These are phyloP conservation scores for Paraurostyla sp. DNA, from an alignment of 73 alveolate genomes.

Conservation along the genomic window DNA sequence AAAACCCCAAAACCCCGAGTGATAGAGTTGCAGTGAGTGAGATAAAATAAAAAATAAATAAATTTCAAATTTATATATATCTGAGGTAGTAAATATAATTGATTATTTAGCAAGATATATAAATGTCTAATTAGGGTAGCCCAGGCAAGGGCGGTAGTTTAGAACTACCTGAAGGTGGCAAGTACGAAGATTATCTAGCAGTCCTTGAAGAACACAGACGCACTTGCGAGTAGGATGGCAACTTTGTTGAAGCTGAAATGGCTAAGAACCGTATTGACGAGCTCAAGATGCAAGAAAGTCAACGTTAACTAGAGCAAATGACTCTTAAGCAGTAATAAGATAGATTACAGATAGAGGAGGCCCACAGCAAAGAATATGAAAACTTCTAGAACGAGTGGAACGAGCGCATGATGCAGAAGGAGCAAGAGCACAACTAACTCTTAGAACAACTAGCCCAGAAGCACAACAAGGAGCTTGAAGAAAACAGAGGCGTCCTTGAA, in stretches of 20 bases:
- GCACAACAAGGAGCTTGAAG: conserved; percentile 67
- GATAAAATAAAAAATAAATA: too few relatives aligned
- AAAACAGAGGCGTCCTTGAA: conserved; percentile 42
- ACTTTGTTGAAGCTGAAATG: conserved; percentile 83
- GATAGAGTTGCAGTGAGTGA: too few relatives aligned
- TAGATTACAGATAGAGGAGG: conserved; percentile 66
- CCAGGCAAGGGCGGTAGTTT: background rate
- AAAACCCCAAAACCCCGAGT: too few relatives aligned
- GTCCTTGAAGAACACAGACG: conserved; percentile 64
- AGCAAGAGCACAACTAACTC: conserved; percentile 11
- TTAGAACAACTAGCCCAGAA: conserved; percentile 56
- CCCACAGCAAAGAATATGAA: conserved; percentile 70
- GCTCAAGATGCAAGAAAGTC: conserved; percentile 60
- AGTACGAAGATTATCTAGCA: background rate
- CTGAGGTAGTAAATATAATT: too few relatives aligned
- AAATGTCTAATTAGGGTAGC: conserved; percentile 41
- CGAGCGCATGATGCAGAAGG: conserved; percentile 60
- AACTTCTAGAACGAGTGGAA: conserved; percentile 75
- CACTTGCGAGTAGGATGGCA: conserved; percentile 74
- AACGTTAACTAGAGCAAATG: conserved; percentile 43
- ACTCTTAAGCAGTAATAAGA: conserved; percentile 61
- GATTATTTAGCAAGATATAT: background rate
- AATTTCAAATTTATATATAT: too few relatives aligned
- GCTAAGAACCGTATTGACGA: conserved; percentile 79
- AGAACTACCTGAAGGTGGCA: conserved; percentile 8